Evolutionary conservation across 2,329 filamentous ascomycete genomes (phyloP), one percentile per base, ranked within the genome.

Genomic region (Arthrobotrys sphaeroides): DNA sequence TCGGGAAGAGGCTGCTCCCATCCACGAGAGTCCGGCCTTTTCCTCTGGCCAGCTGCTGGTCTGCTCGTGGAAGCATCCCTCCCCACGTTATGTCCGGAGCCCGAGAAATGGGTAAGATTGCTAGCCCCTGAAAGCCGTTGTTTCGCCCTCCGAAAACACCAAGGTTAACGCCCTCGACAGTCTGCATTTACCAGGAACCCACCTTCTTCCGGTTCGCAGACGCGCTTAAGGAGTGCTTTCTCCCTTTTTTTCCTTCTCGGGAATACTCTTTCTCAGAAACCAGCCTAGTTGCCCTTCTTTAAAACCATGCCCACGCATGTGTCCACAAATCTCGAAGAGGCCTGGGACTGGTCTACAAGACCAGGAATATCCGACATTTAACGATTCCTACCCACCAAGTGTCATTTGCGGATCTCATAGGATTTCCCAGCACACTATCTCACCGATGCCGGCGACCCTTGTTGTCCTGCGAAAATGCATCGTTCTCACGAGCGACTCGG

Each of bases 1-100:
- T 74, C 70, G 72, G 72, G 72, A 69, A 69, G 72, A 75, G 72
- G 72, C 45, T 75, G 70, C 64, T 68, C 65, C 69, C 9, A 45
- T 73, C 69, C 38, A 18, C 47, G 55, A 49, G 70, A 20, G 45
- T 28, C 47, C 9, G 7, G 36, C n/a, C 5, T 3, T 5, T 38
- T 53, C 45, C 31, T n/a, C 2, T 2, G 10, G 28, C 13, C 38
- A 20, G 22, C 12, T 33, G 49, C 40, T 28, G 6, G n/a, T 72
- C 59, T 49, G 61, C 61, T 55, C 43, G 33, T 42, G 70, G 70
- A 68, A 64, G 70, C 70, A 68, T 64, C 55, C 45, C 57, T 69
- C 72, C 47, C 40, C 64, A 53, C 47, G 59, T 64, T 65, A 40
- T 60, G 64, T 69, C 64, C 28, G 28, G 49, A 43, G 12, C 64